Evolutionary conservation across 164 flowering plant species (phyloP).

Genomic region (Aristolochia contorta): DNA sequence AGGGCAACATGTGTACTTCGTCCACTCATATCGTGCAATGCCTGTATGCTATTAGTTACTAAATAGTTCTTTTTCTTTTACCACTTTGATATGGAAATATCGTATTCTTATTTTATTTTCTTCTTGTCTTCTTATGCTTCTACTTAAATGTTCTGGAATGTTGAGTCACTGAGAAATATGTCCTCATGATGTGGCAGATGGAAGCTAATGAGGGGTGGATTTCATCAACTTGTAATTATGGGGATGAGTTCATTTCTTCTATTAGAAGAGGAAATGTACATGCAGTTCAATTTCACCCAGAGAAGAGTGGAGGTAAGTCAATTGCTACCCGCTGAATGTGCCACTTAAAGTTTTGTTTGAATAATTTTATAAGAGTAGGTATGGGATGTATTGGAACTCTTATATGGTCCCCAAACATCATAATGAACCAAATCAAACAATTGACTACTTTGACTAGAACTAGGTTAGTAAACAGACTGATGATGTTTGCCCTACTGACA

Average conservation of each 20-base stretch:
- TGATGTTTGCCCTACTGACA: no score
- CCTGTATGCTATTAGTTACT: slow-evolving; percentile 35
- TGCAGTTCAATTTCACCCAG: slow-evolving; percentile 98
- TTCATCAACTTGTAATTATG: slow-evolving; percentile 89
- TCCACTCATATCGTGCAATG: slow-evolving; percentile 90
- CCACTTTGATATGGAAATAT: no score
- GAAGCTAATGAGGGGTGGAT: slow-evolving; percentile 79
- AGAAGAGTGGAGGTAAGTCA: slow-evolving; percentile 90
- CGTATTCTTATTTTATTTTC: background rate
- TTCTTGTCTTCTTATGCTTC: background rate
- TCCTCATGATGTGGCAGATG: slow-evolving; percentile 36
- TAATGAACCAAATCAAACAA: no score
- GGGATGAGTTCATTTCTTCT: slow-evolving; percentile 81
- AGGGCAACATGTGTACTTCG: slow-evolving; percentile 84
- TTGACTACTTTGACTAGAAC: no score
- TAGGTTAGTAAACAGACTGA: no score
- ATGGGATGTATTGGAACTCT: no score
- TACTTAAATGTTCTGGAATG: slow-evolving; percentile 1
- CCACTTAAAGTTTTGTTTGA: background rate
- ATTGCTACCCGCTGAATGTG: background rate
- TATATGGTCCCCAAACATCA: no score
- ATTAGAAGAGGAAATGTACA: slow-evolving; percentile 83
- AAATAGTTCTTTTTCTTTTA: background rate
- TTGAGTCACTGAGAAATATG: background rate
- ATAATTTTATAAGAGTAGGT: background rate